Base-by-base conservation (phyloP, 2,329 filamentous ascomycete genomes). In the Penicillium nordicum region DNA sequence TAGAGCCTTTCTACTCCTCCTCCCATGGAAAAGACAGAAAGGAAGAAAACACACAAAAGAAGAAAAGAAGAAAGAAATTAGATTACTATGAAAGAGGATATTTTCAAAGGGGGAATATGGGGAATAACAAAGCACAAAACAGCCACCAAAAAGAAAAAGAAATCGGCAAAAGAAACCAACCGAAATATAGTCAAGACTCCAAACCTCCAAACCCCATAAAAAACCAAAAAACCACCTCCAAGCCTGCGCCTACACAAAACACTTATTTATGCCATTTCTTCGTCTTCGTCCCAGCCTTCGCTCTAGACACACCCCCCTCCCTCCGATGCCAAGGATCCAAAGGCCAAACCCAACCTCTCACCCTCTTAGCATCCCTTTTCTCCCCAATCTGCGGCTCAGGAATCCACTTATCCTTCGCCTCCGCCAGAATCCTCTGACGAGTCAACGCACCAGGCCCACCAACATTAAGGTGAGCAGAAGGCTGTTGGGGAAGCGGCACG, bases 291-390 rank as follows among this genome's bases (percentile, higher is more conserved):
- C 21, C 53, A 44, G 55, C 57, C 51, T 69, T 70, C 12, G 65
- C 60, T 30, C 70, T 63, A 34, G 66, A 55, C 10, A 50, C 63
- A 25, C 75, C 75, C 3, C 77, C 77, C 70, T 86, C 84, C 45
- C 81, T 73, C 63, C 83, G 80, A 67, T 82, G 81, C 71, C 84
- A 78, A 30, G 81, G 77, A 74, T 87, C 84, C 49, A 82, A 79
- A 4, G 84, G 84, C 72, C 80, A 82, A 0, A 85, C 81, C 84
- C 84, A 87, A 0, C 84, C 84, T 42, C 84, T 71, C 2, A 82
- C 74, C 23, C 82, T 72, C 74, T 85, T 86, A 25, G 83, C 83
- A 67, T 83, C 81, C 25, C 84, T 71, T 68, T 81, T 82, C 75
- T 87, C 84, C n/a, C 79, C 78, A 59, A 81, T 80, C 44, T 83